phyloP scores from a whole-genome alignment of 2,329 filamentous ascomycete genomes.

The Pseudohalonectria lignicola region DNA sequence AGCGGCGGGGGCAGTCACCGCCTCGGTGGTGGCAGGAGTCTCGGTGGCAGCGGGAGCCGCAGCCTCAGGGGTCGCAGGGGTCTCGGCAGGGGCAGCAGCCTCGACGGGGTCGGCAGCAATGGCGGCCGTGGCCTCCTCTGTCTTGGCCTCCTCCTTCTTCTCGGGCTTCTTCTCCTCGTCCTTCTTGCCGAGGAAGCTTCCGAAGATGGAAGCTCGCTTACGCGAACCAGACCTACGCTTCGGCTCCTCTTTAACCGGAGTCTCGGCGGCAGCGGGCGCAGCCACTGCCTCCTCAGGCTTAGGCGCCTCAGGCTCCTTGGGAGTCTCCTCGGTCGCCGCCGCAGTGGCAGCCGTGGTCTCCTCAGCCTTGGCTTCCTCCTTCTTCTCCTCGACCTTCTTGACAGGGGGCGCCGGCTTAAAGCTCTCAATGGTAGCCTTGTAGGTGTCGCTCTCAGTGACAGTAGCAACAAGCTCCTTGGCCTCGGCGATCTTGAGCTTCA shows the following conservation, averaged over 20 bases:
- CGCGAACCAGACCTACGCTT: constrained; percentile 54
- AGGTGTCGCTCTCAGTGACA: constrained; percentile 69
- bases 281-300: constrained; percentile 15
- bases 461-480: constrained; percentile 70
- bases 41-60: constrained; percentile 23
- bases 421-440: constrained; percentile 77
- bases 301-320: constrained; percentile 17
- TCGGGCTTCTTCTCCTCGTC: constrained; percentile 32
- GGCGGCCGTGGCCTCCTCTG: constrained; percentile 17
- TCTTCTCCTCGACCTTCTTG: constrained; percentile 35
- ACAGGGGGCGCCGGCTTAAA: constrained; percentile 37
- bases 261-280: constrained; percentile 19
- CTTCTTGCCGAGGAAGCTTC: constrained; percentile 45
- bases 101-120: constrained; percentile 17
- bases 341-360: constrained; percentile 16
- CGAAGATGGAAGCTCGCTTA: constrained; percentile 57
- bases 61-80: constrained; percentile 20
- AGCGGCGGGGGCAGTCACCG: constrained; percentile 21
- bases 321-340: constrained; percentile 16
- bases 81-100: constrained; percentile 12
- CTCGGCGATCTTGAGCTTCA: constrained; percentile 74
- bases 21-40: constrained; percentile 18
- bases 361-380: constrained; percentile 24
- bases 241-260: constrained; percentile 41
- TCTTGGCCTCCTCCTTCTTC: constrained; percentile 25